Percentiles rank a stretch among this genome's conserved stretches.
phyloP scores from a whole-genome alignment of 75 land plant species.

The Picea glauca region DNA sequence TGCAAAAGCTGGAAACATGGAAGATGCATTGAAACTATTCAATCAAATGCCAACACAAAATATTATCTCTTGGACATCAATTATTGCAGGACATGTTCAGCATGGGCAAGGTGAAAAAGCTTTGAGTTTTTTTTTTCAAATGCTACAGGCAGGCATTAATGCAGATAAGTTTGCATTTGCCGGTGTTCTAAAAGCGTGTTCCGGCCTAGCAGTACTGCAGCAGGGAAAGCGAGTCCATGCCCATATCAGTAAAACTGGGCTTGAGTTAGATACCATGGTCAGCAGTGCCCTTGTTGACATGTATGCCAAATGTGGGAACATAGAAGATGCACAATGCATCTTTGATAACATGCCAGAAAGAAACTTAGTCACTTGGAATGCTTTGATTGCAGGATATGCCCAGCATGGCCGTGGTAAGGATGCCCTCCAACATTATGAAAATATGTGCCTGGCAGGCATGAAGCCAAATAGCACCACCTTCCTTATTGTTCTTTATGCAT shows the following conservation, averaged over 20 bases:
- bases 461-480: slow-evolving; percentile 9
- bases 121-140: slow-evolving; percentile 29
- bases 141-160: slow-evolving; percentile 31
- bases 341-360: slow-evolving; percentile 27
- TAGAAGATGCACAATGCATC: slow-evolving; percentile 19
- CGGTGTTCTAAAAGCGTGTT: slow-evolving; percentile 48
- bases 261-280: slow-evolving; percentile 41
- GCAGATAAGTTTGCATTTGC: slow-evolving; percentile 48
- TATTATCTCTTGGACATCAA: slow-evolving; percentile 46
- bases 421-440: slow-evolving; percentile 33
- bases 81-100: slow-evolving; percentile 31
- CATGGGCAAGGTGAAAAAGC: slow-evolving; percentile 27
- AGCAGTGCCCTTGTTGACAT: slow-evolving; percentile 43
- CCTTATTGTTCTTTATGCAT: slow-evolving; percentile 10
- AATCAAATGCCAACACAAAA: slow-evolving; percentile 37
- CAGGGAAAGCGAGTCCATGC: slow-evolving; percentile 40
- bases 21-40: slow-evolving; percentile 34
- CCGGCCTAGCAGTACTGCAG: slow-evolving; percentile 13
- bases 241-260: slow-evolving; percentile 33
- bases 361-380: slow-evolving; percentile 46
- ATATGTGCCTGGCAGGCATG: slow-evolving; percentile 32
- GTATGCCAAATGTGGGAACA: slow-evolving; percentile 42
- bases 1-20: slow-evolving; percentile 11
- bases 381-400: slow-evolving; percentile 49
- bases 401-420: slow-evolving; percentile 25